Evolutionary conservation across 345 rosid genomes (phyloP).

Genomic region (Lumnitzera littorea): DNA sequence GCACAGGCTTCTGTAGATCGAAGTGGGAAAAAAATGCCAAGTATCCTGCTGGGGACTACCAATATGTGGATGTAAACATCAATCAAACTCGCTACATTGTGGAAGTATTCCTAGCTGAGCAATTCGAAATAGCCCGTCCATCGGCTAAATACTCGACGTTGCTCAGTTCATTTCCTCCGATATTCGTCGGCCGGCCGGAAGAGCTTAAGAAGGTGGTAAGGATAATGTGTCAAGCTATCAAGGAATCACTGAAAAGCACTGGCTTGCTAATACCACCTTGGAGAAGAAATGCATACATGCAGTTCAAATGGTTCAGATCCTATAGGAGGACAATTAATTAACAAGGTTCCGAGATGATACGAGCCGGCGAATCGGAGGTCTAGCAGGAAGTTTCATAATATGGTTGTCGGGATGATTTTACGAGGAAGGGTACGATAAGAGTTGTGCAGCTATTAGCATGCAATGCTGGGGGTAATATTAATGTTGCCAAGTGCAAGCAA

Average conservation of each 20-base stretch:
- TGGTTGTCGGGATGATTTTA: conserved; percentile 18
- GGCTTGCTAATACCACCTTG: conserved; percentile 64
- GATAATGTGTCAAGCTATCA: conserved; percentile 54
- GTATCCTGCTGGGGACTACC: conserved; percentile 55
- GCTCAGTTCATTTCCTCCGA: conserved; percentile 32
- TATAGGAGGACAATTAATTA: conserved; percentile 44
- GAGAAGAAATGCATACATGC: conserved; percentile 74
- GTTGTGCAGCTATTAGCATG: conserved; percentile 21
- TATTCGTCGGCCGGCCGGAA: conserved; percentile 46
- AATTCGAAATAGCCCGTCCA: conserved; percentile 71
- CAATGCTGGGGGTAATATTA: too few relatives aligned
- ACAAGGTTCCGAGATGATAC: conserved; percentile 17
- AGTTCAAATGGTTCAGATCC: conserved; percentile 66
- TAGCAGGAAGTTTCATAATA: neutral
- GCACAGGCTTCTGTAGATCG: conserved; percentile 72
- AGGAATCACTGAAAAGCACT: conserved; percentile 43
- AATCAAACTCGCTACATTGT: conserved; percentile 42
- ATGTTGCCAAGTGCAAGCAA: too few relatives aligned
- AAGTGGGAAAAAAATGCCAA: conserved; percentile 60
- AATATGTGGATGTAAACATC: conserved; percentile 52
- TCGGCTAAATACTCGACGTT: conserved; percentile 30
- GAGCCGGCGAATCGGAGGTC: conserved; percentile 12
- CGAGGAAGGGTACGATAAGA: conserved; percentile 11
- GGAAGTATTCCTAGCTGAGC: conserved; percentile 46
- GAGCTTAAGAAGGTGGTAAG: conserved; percentile 52